Conservation (phyloP, 2,329 filamentous ascomycete genomes). For the Apiospora phragmitis region DNA sequence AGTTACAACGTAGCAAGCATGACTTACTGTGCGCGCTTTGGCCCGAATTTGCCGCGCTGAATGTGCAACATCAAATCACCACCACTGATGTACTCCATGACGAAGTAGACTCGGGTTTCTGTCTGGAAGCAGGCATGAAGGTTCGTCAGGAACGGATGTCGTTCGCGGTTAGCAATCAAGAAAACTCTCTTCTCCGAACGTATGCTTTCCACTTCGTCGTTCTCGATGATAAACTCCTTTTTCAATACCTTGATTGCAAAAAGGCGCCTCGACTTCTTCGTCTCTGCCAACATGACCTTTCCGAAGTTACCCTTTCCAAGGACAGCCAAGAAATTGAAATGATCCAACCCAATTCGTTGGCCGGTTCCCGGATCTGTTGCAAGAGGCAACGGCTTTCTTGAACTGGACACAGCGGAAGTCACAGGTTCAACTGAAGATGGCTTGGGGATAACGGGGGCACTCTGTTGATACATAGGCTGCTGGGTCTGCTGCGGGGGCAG, state of each 20-base stretch:
- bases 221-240: slow-evolving; percentile 99
- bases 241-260: slow-evolving; percentile 99
- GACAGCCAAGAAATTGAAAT: slow-evolving; percentile 98
- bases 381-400: slow-evolving; percentile 64
- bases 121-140: slow-evolving; percentile 99
- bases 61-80: slow-evolving; percentile 99
- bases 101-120: slow-evolving; percentile 96
- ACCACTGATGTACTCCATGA: slow-evolving; percentile 99
- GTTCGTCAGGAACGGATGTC: slow-evolving; percentile 92
- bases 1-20: background rate
- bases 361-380: slow-evolving; percentile 74
- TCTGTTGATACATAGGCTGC: slow-evolving; percentile 34
- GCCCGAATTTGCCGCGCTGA: slow-evolving; percentile 92
- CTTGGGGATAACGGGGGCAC: slow-evolving; percentile 35
- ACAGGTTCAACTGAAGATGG: slow-evolving; percentile 37
- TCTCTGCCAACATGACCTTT: slow-evolving; percentile 99
- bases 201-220: slow-evolving; percentile 97
- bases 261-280: slow-evolving; percentile 85
- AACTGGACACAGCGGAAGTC: slow-evolving; percentile 34
- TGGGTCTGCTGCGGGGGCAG: slow-evolving; percentile 28
- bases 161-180: slow-evolving; percentile 93
- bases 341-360: slow-evolving; percentile 87
- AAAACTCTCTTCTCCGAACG: slow-evolving; percentile 98
- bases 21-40: slow-evolving; percentile 89
- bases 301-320: slow-evolving; percentile 99